Percentiles rank a stretch among this genome's conserved stretches.
These are phyloP conservation scores for Grammothele lineata DNA, from an alignment of 768 basidiomycete genomes.

Conservation along the genomic window DNA sequence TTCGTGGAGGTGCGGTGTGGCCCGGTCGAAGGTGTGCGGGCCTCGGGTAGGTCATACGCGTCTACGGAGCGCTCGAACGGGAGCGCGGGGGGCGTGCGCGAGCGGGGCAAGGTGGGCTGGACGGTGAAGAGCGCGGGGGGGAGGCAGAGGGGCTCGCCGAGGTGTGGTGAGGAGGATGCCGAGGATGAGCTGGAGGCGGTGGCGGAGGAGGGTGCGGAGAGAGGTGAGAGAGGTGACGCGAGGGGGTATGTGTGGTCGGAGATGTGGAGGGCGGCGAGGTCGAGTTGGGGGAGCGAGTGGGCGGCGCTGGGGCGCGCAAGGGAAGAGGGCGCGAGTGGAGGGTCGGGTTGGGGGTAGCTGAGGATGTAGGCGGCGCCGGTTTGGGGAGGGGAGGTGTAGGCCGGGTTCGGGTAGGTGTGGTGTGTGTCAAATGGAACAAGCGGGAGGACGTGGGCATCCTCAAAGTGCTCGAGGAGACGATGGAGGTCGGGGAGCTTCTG, in stretches of 20 bases:
- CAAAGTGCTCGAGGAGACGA: constrained; percentile 48
- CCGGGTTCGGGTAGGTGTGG: constrained; percentile 28
- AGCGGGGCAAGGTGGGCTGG: constrained; percentile 6
- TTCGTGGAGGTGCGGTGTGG: background rate
- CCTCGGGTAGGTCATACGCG: background rate
- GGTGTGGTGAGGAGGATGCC: constrained; percentile 5
- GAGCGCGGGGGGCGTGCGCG: background rate
- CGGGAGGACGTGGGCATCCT: constrained; percentile 37
- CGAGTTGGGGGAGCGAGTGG: constrained; percentile 5
- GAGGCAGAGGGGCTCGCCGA: constrained; percentile 19
- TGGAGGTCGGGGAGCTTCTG: constrained; percentile 43
- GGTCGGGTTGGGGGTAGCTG: constrained; percentile 29
- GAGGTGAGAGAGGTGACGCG: background rate
- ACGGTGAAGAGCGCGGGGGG: constrained; percentile 22
- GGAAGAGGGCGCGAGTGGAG: constrained; percentile 17
- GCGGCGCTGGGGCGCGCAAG: constrained; percentile 6
- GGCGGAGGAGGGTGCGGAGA: constrained; percentile 3
- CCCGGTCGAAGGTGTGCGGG: background rate
- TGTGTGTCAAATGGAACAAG: constrained; percentile 26
- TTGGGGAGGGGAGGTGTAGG: constrained; percentile 29
- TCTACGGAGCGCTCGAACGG: background rate
- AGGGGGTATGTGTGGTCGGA: constrained; percentile 1
- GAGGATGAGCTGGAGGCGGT: constrained; percentile 5
- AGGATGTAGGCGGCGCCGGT: constrained; percentile 20
- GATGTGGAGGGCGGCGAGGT: constrained; percentile 1